phyloP scores from a whole-genome alignment of 441 rosid genomes.

The Populus hybrid region DNA sequence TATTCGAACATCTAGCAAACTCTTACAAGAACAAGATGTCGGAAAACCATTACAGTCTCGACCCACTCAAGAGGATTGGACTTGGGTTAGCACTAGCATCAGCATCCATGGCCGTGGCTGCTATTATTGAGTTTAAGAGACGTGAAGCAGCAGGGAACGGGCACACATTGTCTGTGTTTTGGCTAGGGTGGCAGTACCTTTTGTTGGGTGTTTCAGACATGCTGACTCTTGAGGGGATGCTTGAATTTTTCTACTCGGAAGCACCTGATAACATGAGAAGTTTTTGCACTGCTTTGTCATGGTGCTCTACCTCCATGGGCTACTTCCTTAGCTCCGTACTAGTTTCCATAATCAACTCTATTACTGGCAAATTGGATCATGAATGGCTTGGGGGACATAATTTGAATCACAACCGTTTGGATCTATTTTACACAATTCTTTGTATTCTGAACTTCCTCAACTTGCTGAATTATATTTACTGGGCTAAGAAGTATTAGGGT shows the following conservation, averaged over 20 bases:
- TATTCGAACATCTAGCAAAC: constrained; percentile 29
- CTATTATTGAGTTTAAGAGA: constrained; percentile 38
- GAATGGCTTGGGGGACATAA: constrained; percentile 46
- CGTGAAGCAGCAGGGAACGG: constrained; percentile 13
- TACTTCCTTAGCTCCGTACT: constrained; percentile 48
- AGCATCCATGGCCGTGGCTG: constrained; percentile 47
- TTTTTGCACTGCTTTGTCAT: constrained; percentile 47
- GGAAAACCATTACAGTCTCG: constrained; percentile 13
- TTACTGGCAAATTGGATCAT: constrained; percentile 26
- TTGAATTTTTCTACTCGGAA: constrained; percentile 57
- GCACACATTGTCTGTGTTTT: constrained; percentile 34
- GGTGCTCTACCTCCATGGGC: constrained; percentile 55
- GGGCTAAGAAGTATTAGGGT: constrained; percentile 42
- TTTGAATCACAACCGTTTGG: constrained; percentile 37
- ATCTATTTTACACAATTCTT: constrained; percentile 44
- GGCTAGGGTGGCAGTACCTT: constrained; percentile 51
- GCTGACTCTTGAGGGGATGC: constrained; percentile 61
- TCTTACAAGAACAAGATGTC: constrained; percentile 8
- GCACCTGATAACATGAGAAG: constrained; percentile 50
- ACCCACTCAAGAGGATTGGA: constrained; percentile 47
- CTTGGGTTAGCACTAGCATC: constrained; percentile 42
- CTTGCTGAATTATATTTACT: constrained; percentile 41
- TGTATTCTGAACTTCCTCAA: constrained; percentile 45
- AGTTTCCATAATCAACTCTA: constrained; percentile 31
- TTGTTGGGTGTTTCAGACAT: constrained; percentile 49